Conservation (phyloP, 2,329 filamentous ascomycete genomes). For the Pezicula radicicola region DNA sequence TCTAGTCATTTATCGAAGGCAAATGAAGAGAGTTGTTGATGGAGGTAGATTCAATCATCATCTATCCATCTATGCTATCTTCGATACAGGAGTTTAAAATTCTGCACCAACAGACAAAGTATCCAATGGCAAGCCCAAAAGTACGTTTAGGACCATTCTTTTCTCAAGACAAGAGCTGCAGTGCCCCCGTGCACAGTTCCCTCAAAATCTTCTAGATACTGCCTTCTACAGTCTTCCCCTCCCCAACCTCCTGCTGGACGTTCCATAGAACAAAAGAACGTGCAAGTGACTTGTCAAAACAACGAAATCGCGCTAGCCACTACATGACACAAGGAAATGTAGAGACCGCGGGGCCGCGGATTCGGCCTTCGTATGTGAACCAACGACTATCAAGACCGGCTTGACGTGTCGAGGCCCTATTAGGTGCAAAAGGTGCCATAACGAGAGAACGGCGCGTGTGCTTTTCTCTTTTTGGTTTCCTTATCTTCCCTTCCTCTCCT, state of each 20-base stretch:
- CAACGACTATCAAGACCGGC: not conserved
- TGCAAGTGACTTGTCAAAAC: slow-evolving; percentile 14
- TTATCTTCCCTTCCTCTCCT: slow-evolving; percentile 2
- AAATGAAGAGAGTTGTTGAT: not conserved
- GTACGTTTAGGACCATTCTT: slow-evolving; percentile 1
- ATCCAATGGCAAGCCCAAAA: slow-evolving; percentile 3
- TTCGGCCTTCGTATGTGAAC: slow-evolving; percentile 25
- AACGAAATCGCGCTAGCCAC: slow-evolving; percentile 18
- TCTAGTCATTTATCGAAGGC: not conserved
- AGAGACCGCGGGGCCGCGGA: slow-evolving; percentile 20
- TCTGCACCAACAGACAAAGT: not conserved
- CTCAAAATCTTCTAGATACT: slow-evolving; percentile 2
- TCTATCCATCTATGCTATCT: slow-evolving; percentile 36
- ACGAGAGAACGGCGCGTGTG: slow-evolving; percentile 19
- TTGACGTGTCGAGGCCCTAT: not conserved
- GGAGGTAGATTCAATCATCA: slow-evolving; percentile 45
- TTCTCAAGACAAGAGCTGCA: slow-evolving; percentile 3
- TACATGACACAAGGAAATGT: not conserved
- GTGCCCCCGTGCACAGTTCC: slow-evolving; percentile 13
- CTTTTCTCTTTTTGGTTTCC: slow-evolving; percentile 12
- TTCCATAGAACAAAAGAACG: slow-evolving; percentile 9
- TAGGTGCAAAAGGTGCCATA: slow-evolving; percentile 17
- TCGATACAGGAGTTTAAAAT: not conserved
- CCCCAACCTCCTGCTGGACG: slow-evolving; percentile 10
- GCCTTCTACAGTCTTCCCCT: slow-evolving; percentile 11